phyloP scores from a whole-genome alignment of 306 rosid species.

The Citrullus mucosospermus region DNA sequence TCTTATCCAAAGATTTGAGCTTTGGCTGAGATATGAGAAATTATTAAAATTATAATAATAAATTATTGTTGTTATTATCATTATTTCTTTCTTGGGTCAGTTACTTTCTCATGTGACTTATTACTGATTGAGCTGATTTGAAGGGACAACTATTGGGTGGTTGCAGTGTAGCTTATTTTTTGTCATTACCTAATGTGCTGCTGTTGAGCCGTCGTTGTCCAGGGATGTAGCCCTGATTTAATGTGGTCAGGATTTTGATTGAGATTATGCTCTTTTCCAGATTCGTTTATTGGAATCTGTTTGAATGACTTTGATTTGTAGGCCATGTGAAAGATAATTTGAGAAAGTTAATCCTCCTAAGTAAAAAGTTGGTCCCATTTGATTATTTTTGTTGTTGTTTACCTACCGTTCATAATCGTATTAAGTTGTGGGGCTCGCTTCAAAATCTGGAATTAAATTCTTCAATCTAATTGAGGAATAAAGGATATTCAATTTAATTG shows the following conservation, averaged over 20 bases:
- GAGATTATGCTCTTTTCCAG: not conserved
- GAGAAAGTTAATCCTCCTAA: too few species aligned
- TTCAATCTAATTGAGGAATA: too few species aligned
- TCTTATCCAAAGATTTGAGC: not conserved
- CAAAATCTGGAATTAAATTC: too few species aligned
- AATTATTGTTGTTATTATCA: not conserved
- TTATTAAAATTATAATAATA: not conserved
- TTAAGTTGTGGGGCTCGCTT: too few species aligned
- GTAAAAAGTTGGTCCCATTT: too few species aligned
- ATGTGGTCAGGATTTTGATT: constrained; percentile 1
- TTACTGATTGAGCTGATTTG: not conserved
- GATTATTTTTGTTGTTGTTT: too few species aligned
- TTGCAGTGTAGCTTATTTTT: not conserved
- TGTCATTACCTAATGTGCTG: not conserved
- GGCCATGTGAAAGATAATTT: too few species aligned
- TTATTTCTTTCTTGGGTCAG: not conserved
- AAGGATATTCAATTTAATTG: too few species aligned
- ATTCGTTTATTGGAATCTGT: not conserved
- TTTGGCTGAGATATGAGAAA: not conserved
- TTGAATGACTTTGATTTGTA: not conserved
- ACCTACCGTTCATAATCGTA: too few species aligned
- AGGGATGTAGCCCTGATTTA: not conserved
- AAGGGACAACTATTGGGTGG: not conserved
- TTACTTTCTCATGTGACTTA: not conserved
- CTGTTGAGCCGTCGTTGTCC: not conserved